Base-by-base conservation (phyloP, 1,284 basidiomycete species). In the Salmacisia buchloeana region DNA sequence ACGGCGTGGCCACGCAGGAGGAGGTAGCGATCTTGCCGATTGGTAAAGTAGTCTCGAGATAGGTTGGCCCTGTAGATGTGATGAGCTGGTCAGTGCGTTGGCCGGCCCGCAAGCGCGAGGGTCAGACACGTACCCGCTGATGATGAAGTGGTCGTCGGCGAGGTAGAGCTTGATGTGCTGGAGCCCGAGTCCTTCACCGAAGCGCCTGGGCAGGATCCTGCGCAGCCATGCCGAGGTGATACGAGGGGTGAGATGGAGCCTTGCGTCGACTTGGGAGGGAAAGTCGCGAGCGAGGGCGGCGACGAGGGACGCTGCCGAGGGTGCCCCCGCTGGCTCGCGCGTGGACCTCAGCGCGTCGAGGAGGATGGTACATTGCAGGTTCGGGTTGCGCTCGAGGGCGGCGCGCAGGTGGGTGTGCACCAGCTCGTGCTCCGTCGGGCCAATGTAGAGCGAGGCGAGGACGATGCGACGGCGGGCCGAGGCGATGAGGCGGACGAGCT, bases 101-200 rank as follows among this genome's bases (percentile, higher is more conserved):
- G n/a, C n/a, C n/a, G n/a, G 15, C 7, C 9, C 13, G 13, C 9
- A 25, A 46, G 29, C 9, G 7, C 25, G 31, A 34, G 27, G 29
- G n/a, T n/a, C n/a, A n/a, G 45, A 25, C 25, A 83, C 89, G 82
- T 77, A 94, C 93, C 94, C 96, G 74, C 87, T 92, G 68, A 98
- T 88, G 78, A 98, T 86, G 39, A 98, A 85, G 63, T 92, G 87
- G 77, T 97, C 88, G 77, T 99, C 96, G 0, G 86, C 88, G 18
- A 91, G 91, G 76, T 99, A 99, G 64, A 94, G 86, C 81, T 98
- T 98, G 25, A 93, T 89, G 79, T 98, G 96, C 90, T 94, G 97
- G 2, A 94, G 90, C 0, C 96, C 94, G 89, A 92, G 97, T 0
- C 94, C 96, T 82, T 99, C 96, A 75, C 97, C 94, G 81, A 93